Conservation (phyloP, 2,329 filamentous ascomycete genomes). For the Ophiostoma sp. region DNA sequence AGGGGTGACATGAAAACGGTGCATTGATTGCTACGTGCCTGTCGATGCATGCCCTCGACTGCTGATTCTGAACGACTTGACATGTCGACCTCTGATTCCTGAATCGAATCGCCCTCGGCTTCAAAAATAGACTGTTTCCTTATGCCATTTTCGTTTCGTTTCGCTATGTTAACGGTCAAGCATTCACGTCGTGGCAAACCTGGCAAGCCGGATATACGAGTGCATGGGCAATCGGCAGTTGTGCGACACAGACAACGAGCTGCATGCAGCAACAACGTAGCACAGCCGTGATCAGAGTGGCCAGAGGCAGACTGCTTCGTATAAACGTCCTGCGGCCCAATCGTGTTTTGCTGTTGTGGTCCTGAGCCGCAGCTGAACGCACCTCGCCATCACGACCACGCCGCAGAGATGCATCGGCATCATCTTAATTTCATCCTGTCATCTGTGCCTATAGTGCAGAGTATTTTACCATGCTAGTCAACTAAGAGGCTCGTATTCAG, state of each 20-base stretch:
- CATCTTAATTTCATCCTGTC: not conserved
- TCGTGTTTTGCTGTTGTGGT: too few species aligned
- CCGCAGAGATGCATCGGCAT: not conserved
- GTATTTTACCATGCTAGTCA: not conserved
- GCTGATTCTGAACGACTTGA: too few species aligned
- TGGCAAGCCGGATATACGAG: conserved; percentile 4
- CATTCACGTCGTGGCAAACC: not conserved
- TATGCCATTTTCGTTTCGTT: conserved; percentile 7
- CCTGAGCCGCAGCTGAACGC: not conserved
- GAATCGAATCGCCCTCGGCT: not conserved
- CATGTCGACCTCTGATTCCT: too few species aligned
- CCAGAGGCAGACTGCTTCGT: not conserved
- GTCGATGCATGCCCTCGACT: not conserved
- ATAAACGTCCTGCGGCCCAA: not conserved
- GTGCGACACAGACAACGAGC: not conserved
- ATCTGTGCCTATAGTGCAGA: not conserved
- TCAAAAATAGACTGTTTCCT: not conserved
- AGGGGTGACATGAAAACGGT: not conserved
- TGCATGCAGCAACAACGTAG: not conserved
- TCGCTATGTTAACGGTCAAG: not conserved
- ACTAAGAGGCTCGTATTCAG: conserved; percentile 2
- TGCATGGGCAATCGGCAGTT: not conserved
- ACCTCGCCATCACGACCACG: not conserved
- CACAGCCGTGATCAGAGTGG: not conserved
- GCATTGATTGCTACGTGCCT: not conserved